phyloP scores from a whole-genome alignment of 371 early-diverging fungal species.

The Apophysomyces ossiformis region DNA sequence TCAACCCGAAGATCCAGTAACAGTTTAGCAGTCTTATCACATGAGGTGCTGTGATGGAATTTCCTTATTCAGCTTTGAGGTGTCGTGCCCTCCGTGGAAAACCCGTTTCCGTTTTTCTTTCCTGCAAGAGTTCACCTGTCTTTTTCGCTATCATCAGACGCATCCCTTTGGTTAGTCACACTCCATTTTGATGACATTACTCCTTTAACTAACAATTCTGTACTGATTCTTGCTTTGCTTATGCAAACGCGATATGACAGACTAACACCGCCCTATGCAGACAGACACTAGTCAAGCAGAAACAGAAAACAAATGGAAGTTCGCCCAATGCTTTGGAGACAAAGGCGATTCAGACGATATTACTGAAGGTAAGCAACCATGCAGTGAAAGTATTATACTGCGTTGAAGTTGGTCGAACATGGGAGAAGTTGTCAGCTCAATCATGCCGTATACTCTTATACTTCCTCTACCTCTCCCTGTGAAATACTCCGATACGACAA shows the following conservation, averaged over 20 bases:
- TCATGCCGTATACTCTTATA: too few relatives aligned
- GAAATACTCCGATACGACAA: not conserved
- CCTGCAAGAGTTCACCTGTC: too few relatives aligned
- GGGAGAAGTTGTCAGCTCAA: too few relatives aligned
- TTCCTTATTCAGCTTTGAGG: too few relatives aligned
- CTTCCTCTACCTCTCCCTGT: too few relatives aligned
- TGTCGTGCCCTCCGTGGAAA: too few relatives aligned
- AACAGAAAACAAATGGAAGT: conserved; percentile 85
- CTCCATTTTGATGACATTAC: not conserved
- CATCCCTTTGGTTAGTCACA: not conserved
- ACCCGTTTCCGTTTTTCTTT: too few relatives aligned
- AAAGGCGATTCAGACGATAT: conserved; percentile 98
- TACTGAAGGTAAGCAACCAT: conserved; percentile 84
- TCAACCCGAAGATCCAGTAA: too few relatives aligned
- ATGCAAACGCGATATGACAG: not conserved
- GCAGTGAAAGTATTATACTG: conserved; percentile 60
- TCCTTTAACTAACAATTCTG: not conserved
- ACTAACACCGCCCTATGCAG: conserved; percentile 13
- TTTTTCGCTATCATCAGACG: too few relatives aligned
- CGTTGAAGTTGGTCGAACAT: too few relatives aligned
- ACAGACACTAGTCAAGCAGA: conserved; percentile 13
- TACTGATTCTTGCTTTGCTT: not conserved
- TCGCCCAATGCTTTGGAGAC: conserved; percentile 99
- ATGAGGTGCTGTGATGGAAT: too few relatives aligned
- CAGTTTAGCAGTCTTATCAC: too few relatives aligned